These are phyloP conservation scores for Pseudovirgaria hyperparasitica DNA, from an alignment of 2,329 filamentous ascomycete species.

Conservation along the genomic window DNA sequence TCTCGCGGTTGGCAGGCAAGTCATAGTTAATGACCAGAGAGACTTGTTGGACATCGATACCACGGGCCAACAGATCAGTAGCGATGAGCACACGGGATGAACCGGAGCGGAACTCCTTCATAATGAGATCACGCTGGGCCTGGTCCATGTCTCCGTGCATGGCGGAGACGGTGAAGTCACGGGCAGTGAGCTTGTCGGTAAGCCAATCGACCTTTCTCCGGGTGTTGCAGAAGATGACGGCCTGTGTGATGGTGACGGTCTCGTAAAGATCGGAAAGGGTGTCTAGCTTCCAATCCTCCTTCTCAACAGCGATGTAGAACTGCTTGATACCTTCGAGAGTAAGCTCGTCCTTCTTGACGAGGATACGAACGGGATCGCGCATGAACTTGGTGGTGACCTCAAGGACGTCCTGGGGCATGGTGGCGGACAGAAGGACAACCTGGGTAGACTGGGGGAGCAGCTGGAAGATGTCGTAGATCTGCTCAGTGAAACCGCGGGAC, in stretches of 20 bases:
- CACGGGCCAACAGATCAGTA: constrained; percentile 94
- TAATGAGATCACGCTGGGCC: constrained; percentile 93
- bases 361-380: constrained; percentile 96
- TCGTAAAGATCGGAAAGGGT: constrained; percentile 98
- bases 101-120: constrained; percentile 99
- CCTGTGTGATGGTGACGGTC: constrained; percentile 98
- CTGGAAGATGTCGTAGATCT: constrained; percentile 99
- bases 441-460: constrained; percentile 95
- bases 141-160: constrained; percentile 99
- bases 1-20: constrained; percentile 95
- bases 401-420: constrained; percentile 97
- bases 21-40: constrained; percentile 99
- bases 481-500: constrained; percentile 98
- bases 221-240: constrained; percentile 99
- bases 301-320: constrained; percentile 99
- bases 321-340: constrained; percentile 99
- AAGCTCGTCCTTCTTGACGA: constrained; percentile 99
- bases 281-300: constrained; percentile 99
- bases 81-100: constrained; percentile 97
- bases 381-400: constrained; percentile 99
- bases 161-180: constrained; percentile 98
- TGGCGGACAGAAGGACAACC: constrained; percentile 94
- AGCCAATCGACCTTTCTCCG: constrained; percentile 99
- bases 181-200: constrained; percentile 95
- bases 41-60: constrained; percentile 99